Base-by-base conservation (phyloP, 116 monocot species). In the Trichopus zeylanicus region DNA sequence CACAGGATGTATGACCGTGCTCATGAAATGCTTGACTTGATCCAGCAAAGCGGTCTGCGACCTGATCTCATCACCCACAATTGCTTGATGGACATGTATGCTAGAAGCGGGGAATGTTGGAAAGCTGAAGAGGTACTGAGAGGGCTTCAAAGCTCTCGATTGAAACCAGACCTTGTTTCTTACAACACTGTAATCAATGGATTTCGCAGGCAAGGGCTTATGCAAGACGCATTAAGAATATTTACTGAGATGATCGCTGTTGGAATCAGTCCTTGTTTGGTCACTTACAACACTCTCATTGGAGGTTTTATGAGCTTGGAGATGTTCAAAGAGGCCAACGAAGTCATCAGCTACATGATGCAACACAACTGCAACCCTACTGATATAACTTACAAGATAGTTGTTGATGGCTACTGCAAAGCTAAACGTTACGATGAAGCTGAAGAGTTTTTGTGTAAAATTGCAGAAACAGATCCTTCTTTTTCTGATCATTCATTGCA, bases 121-220 rank as follows among this genome's bases (percentile, higher is more conserved):
- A 80, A 91, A 57, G 88, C 92, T 12, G 92, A 98, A 67, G 78
- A 88, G 37, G 60, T 85, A 38, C 67, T 98, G 24, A 82, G 71
- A 57, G 69, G 70, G 29, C 46, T 97, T 29, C 39, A 77, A 34
- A 69, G 18, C 9, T 79, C 66, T 10, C 71, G 72, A 12, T 22
- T 67, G 39, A 71, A 82, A 48, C 88, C 98, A 1, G 98, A 98
- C 63, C 19, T 83, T 29, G 69, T 91, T n/a, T 91, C 91, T 4
- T 98, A 85, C 62, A 98, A 98, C 67, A 98, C 98, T 9, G 91
- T 98, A 22, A 91, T 98, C 59, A 98, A 98, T 58, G 98, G 82
- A 31, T 98, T 80, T 57, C 91, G 92, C 71, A 85, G 74, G 66
- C 79, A 88, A 70, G 85, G 92, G 35, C 75, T 88, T 8, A 82